Evolutionary conservation across 2,329 filamentous ascomycete species (phyloP), one percentile per base, ranked within the genome.

Genomic region (Akanthomyces muscarius): DNA sequence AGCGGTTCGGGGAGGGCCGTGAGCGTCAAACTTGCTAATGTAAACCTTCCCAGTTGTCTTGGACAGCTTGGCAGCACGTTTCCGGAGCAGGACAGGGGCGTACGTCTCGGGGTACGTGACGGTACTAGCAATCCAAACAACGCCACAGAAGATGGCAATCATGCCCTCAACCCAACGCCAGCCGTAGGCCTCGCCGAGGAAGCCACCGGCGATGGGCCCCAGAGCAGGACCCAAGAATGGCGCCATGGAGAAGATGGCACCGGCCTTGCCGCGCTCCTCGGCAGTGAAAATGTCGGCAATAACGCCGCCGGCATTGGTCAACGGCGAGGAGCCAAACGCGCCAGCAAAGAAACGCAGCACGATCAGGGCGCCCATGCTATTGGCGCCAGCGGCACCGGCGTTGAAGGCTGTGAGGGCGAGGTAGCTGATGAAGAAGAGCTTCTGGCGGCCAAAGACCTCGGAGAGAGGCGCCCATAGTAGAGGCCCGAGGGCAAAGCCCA

Each of bases 331-430:
- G 5, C 85, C 87, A 68, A 88, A 88, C 8, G 83, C 74, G 45
- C 86, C 86, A 25, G 84, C 83, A 59, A 91, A 82, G 75, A 90
- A 90, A n/a, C 89, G 83, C 45, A 89, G 77, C n/a, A 89, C 80
- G 38, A 91, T 75, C 2, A 91, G 76, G 1, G 83, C 83, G 54
- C 77, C 77, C 64, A 88, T 85, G 67, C 83, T 86, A 63, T 83
- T 75, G 0, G 83, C 76, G 10, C 82, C 86, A 1, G 85, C 83
- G 21, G 79, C 80, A 5, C 80, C 87, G 25, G 82, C 85, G 67
- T 84, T 88, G 71, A 90, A 90, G 1, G 80, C 81, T 1, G 83
- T 83, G 63, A 89, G 79, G 14, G 78, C 77, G 61, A 80, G 73
- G 68, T 87, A 87, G 4, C 84, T 86, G 61, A 78, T 73, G 67